A percentile compares a stretch with the other conserved stretches of the same genome.
phyloP scores from a whole-genome alignment of 768 basidiomycete genomes.

The Suillus brevipes region DNA sequence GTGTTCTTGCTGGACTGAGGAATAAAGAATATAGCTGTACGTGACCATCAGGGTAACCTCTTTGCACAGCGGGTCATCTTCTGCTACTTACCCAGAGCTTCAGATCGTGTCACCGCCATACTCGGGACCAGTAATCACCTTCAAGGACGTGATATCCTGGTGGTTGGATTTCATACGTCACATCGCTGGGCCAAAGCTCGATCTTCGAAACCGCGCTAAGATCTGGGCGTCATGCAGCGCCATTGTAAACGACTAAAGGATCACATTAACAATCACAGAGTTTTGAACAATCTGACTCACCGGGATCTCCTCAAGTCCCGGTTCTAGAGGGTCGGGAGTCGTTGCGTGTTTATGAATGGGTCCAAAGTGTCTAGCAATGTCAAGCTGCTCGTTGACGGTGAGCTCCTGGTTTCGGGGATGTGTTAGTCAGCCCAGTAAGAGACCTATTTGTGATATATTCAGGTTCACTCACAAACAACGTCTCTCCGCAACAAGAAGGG shows the following conservation, averaged over 20 bases:
- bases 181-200: slow-evolving; percentile 84
- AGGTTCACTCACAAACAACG: slow-evolving; percentile 60
- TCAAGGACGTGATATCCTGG: slow-evolving; percentile 79
- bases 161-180: slow-evolving; percentile 77
- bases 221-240: slow-evolving; percentile 62
- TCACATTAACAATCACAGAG: slow-evolving; percentile 9
- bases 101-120: slow-evolving; percentile 80
- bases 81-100: slow-evolving; percentile 62
- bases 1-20: slow-evolving; percentile 73
- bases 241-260: slow-evolving; percentile 65
- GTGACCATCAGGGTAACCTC: slow-evolving; percentile 12
- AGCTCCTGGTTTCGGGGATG: slow-evolving; percentile 61
- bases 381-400: slow-evolving; percentile 65
- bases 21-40: slow-evolving; percentile 74
- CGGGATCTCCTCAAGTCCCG: slow-evolving; percentile 66
- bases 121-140: slow-evolving; percentile 68
- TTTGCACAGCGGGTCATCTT: background rate
- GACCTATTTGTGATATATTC: too few relatives aligned
- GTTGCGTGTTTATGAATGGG: slow-evolving; percentile 83
- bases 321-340: slow-evolving; percentile 68
- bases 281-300: slow-evolving; percentile 35
- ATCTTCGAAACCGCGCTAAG: slow-evolving; percentile 64
- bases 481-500: slow-evolving; percentile 71
- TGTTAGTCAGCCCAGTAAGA: background rate
- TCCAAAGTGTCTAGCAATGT: slow-evolving; percentile 71